Evolutionary conservation across 2,329 filamentous ascomycete species (phyloP), one percentile per base, ranked within the genome.

Genomic region (Dothideomycetes sp.): DNA sequence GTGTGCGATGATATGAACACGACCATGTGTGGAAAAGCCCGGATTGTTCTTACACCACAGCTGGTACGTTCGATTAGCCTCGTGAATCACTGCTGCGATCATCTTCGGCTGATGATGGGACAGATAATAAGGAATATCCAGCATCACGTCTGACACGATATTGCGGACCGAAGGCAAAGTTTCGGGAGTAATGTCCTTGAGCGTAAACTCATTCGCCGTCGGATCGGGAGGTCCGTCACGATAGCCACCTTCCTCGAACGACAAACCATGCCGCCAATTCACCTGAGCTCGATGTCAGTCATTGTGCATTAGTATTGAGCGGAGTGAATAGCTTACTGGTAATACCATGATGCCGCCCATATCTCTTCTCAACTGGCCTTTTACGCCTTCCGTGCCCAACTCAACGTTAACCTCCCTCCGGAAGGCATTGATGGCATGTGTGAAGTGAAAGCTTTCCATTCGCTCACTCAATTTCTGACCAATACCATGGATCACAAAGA

Each of bases 101-200:
- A 98, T 96, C 59, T 87, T 94, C 3, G 81, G 76, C 53, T 96
- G 94, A 62, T 96, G 89, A 43, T 93, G 84, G 0, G 89, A 96
- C 63, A 98, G 80, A 63, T 96, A 98, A 57, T 94, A 96, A 0
- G 91, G 91, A 36, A 98, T 89, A 57, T 98, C 91, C 36, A 96
- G 81, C 86, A 98, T 95, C 51, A 98, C 86, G 58, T 98, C 91
- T 31, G 84, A 93, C 45, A 98, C 93, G 56, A 98, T 78, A 54
- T 83, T 85, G 34, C 91, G 80, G 7, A 98, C 82, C 1, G 85
- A 87, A 0, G 89, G 88, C 19, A 98, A 84, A 0, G 85, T 91
- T 31, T 80, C 75, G 1, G 87, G 88, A 4, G 94, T 94, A 48
- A 98, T 95, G 50, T 96, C 88, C 50, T 88, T 83, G 11, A 98